Conservation (phyloP, 75 land plant species). For the Cryptomeria japonica region DNA sequence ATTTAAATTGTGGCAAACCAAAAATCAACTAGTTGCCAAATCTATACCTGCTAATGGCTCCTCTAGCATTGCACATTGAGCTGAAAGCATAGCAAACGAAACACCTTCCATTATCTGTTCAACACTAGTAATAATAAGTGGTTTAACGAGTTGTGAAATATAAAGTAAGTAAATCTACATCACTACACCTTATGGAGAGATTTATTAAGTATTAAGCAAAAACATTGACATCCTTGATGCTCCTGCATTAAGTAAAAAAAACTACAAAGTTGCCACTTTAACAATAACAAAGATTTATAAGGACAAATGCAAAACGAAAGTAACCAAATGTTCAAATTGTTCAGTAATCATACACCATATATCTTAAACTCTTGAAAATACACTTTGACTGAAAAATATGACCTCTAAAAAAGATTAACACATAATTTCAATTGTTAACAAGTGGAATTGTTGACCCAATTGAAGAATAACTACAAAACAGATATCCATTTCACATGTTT, state of each 20-base stretch:
- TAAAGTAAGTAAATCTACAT: background rate
- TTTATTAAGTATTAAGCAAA: background rate
- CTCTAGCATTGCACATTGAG: slow-evolving; percentile 34
- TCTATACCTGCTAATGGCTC: background rate
- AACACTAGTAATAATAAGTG: background rate
- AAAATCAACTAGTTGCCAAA: slow-evolving; percentile 1
- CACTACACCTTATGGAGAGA: background rate
- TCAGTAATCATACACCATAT: background rate
- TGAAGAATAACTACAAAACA: too few species aligned
- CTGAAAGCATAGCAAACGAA: slow-evolving; percentile 44
- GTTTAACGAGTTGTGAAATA: background rate
- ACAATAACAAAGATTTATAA: background rate
- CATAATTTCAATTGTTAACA: too few species aligned
- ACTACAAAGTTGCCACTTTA: background rate
- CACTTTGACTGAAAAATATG: background rate
- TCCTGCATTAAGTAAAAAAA: too few species aligned
- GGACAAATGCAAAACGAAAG: background rate
- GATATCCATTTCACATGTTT: background rate
- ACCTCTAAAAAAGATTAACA: too few species aligned
- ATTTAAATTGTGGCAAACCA: background rate
- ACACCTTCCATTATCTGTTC: slow-evolving; percentile 56
- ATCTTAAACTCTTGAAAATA: background rate
- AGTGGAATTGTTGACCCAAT: too few species aligned
- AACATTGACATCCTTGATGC: background rate
- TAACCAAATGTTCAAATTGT: background rate